A percentile compares a stretch with the other conserved stretches of the same genome.
phyloP scores from a whole-genome alignment of 331 rosid genomes.

The Quercus lobata region DNA sequence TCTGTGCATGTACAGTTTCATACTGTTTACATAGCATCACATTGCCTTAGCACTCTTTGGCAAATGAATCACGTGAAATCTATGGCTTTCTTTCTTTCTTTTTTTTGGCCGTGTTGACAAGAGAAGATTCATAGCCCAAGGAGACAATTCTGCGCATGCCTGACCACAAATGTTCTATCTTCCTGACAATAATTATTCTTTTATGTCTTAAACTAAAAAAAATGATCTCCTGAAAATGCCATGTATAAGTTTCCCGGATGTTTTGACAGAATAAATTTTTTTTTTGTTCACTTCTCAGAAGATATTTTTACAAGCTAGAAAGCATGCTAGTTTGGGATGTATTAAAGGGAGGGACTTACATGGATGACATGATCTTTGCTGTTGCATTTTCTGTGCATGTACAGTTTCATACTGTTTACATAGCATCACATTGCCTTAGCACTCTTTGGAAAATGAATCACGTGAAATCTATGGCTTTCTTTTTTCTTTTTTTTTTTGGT shows the following conservation, averaged over 20 bases:
- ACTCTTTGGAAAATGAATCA: no score
- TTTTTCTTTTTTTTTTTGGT: no score
- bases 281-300: neutral
- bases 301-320: neutral
- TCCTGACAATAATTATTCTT: neutral
- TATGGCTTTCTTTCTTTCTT: no score
- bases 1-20: no score
- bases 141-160: slow-evolving; percentile 9
- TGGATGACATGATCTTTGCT: neutral
- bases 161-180: neutral
- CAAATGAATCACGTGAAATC: no score
- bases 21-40: no score
- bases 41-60: no score
- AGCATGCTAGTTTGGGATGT: neutral
- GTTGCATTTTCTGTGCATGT: no score
- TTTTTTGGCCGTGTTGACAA: neutral
- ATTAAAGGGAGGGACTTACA: neutral
- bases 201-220: neutral
- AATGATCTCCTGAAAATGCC: neutral
- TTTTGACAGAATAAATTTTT: neutral
- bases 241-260: neutral
- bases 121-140: neutral
- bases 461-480: no score
- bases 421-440: no score
- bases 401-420: no score